Evolutionary conservation across 2,329 filamentous ascomycete species (phyloP), one percentile per base, ranked within the genome.

Genomic region (Apiospora aurea): DNA sequence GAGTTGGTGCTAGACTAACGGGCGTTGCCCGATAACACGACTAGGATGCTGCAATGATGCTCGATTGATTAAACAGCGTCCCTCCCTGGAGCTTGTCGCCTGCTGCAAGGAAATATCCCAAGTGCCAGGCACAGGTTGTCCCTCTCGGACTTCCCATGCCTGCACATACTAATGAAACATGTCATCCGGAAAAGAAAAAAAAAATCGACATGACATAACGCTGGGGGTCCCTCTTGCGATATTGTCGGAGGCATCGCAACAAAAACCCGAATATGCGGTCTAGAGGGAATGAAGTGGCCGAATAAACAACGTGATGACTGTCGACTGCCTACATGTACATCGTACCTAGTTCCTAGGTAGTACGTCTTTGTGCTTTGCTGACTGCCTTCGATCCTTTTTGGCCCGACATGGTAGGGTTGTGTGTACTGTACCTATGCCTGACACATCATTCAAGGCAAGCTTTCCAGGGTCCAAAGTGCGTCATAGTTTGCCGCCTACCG

Each of bases 401-500:
- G 11, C 38, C 7, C 29, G 53, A 38, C 53, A 34, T 38, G 53
- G 41, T 64, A 64, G 53, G 53, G 53, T 64, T 64, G 53, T 64
- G 53, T 38, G 18, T 14, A 46, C 10, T 41, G 38, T 41, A n/a
- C n/a, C n/a, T n/a, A 61, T 29, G 38, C 53, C 29, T 64, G 53
- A 64, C 53, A 64, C 53, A 38, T 64, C 29, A 34, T 34, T 64
- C 53, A 64, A 64, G 53, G 53, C 53, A 64, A 64, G 53, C 53
- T 41, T 64, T 64, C 29, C 67, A 68, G 67, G 67, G 67, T 68
- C 67, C 67, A 68, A 49, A 49, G 16, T 47, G 47, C 43, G 67
- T 68, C 67, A 68, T 68, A 47, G 67, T 68, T 68, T 68, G 67
- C 43, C 67, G 67, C 67, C 67, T 49, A 49, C 67, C 53, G 53